Evolutionary conservation across 2,329 filamentous ascomycete genomes (phyloP), one percentile per base, ranked within the genome.

Genomic region (Penicillium aurantiogriseum): DNA sequence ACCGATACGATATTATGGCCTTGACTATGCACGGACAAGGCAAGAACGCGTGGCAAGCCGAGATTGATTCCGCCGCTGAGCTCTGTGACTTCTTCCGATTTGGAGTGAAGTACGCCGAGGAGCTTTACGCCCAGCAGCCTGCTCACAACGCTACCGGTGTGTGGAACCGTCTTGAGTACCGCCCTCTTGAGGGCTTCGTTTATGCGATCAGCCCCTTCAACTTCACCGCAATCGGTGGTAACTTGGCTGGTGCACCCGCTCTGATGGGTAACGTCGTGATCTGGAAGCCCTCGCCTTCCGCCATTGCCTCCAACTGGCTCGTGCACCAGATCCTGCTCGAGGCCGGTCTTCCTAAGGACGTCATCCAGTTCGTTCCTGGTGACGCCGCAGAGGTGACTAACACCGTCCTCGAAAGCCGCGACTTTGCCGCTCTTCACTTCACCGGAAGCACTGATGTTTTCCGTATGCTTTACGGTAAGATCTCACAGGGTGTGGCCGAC

Each of bases 21-120:
- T 86, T 91, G 44, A 97, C 94, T 15, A 96, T 97, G 86, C 81
- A 96, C 33, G 94, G 93, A 60, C 93, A 99, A 78, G 93, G 94
- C 69, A 97, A 97, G 85, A 97, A 97, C 75, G 91, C 91, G 47
- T 97, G 92, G 92, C 93, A 99, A 78, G 93, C 94, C n/a, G 93
- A 99, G 82, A 97, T 97, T 63, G 93, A 97, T 76, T 85, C 92
- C 39, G 93, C 93, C 19, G 93, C 93, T 9, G 94, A 99, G 81
- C 79, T 96, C 67, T 88, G 86, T 67, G 93, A 99, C 74, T 97
- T 97, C 78, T 80, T 97, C 73, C 86, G 92, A 71, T 81, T 97
- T 81, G 94, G 94, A 71, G 93, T 97, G 52, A 87, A 92, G 74
- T 97, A 94, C 71, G 93, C 93, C 29, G 88, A 96, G 78, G 90